Percentiles rank a stretch among this genome's conserved stretches.
phyloP scores from a whole-genome alignment of 257 asterid genomes.

The Buddleja alternifolia region DNA sequence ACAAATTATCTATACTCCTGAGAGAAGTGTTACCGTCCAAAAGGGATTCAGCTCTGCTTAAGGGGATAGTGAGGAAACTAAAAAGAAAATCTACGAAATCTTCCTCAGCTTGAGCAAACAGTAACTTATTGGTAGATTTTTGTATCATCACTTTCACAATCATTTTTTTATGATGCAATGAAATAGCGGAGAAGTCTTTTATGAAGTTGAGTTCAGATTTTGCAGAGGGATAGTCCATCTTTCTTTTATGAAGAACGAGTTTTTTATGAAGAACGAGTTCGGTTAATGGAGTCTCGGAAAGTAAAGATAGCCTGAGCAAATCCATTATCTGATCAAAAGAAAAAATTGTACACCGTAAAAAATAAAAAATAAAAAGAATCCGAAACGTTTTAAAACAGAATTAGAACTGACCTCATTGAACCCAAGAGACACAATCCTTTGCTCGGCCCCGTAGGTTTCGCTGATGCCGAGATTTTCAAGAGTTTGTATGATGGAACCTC shows the following conservation, averaged over 20 bases:
- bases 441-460: slow-evolving; percentile 15
- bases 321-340: no score
- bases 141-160: slow-evolving; percentile 6
- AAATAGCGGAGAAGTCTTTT: no score
- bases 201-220: neutral
- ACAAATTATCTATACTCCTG: slow-evolving; percentile 11
- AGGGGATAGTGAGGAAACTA: neutral
- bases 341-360: no score
- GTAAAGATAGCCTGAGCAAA: no score
- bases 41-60: slow-evolving; percentile 1
- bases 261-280: no score
- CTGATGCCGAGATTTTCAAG: slow-evolving; percentile 5
- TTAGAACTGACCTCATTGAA: slow-evolving; percentile 21
- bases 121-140: slow-evolving; percentile 9
- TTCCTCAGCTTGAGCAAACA: slow-evolving; percentile 13
- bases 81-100: slow-evolving; percentile 26
- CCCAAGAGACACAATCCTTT: neutral
- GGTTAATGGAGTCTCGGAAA: no score
- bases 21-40: neutral
- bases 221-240: no score
- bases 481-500: no score
- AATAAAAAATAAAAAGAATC: no score
- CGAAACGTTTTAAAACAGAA: neutral
- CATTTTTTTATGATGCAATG: slow-evolving; percentile 5
- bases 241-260: neutral